Conservation (phyloP, 768 basidiomycete genomes). For the Kwoniella mangroviensis region DNA sequence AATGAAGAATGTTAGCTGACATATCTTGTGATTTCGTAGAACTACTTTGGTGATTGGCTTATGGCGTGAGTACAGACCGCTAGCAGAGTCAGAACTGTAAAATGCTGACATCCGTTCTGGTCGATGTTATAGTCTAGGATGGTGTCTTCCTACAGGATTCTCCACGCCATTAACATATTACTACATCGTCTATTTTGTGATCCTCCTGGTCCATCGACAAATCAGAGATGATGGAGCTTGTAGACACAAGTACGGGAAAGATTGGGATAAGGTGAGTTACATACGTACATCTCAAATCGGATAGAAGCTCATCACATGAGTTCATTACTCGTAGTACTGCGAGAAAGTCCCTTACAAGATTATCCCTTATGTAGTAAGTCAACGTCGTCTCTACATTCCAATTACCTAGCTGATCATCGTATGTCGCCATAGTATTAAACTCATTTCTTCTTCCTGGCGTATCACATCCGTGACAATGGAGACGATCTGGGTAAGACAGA, state of each 20-base stretch:
- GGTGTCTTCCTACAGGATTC: constrained; percentile 94
- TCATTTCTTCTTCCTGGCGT: too few species aligned
- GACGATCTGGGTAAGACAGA: too few species aligned
- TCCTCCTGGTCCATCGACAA: constrained; percentile 89
- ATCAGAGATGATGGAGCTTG: constrained; percentile 89
- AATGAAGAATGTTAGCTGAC: neutral
- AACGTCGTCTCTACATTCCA: too few species aligned
- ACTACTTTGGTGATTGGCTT: constrained; percentile 59
- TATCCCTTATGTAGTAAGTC: constrained; percentile 67
- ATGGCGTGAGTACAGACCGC: constrained; percentile 54
- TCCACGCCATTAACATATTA: constrained; percentile 93
- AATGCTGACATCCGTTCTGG: constrained; percentile 1
- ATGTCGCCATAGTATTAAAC: too few species aligned
- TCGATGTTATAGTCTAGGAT: constrained; percentile 61
- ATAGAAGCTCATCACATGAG: too few species aligned
- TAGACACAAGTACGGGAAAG: constrained; percentile 89
- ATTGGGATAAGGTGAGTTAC: constrained; percentile 74
- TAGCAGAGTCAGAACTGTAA: neutral
- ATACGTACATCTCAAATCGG: too few species aligned
- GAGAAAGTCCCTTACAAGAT: constrained; percentile 82
- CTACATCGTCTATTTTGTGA: constrained; percentile 83
- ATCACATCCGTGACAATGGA: too few species aligned
- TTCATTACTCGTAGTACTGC: too few species aligned
- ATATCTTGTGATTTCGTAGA: constrained; percentile 28
- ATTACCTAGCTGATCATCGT: too few species aligned